These are phyloP conservation scores for Vigna mungo DNA, from an alignment of 306 rosid genomes.

Conservation along the genomic window DNA sequence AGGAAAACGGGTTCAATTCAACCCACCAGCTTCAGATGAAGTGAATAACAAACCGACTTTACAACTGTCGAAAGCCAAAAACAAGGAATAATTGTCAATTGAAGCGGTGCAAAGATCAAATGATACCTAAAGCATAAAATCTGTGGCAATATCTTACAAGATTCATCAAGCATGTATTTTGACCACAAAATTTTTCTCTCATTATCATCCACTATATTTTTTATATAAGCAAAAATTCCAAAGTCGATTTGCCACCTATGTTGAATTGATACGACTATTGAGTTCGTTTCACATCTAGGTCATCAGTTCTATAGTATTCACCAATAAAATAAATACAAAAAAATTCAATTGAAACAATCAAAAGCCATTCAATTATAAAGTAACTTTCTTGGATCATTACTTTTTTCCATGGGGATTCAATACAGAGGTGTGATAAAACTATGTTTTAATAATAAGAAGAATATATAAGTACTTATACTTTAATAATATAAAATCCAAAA, in stretches of 20 bases:
- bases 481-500: neutral
- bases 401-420: neutral
- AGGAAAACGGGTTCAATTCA: slow-evolving; percentile 32
- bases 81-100: slow-evolving; percentile 16
- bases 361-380: too few relatives aligned
- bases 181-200: neutral
- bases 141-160: slow-evolving; percentile 13
- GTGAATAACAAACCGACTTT: neutral
- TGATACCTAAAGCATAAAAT: slow-evolving; percentile 36
- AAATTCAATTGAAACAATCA: neutral
- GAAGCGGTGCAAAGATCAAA: slow-evolving; percentile 20
- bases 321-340: neutral
- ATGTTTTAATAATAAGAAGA: too few relatives aligned
- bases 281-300: neutral
- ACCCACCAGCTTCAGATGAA: neutral
- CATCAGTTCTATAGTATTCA: neutral
- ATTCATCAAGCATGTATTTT: slow-evolving; percentile 34
- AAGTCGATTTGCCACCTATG: neutral
- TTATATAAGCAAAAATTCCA: neutral
- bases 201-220: slow-evolving; percentile 22
- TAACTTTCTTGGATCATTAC: neutral
- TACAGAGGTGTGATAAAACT: neutral
- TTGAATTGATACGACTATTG: neutral
- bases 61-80: slow-evolving; percentile 41
- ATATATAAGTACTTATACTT: neutral